Evolutionary conservation across 768 basidiomycete genomes (phyloP), one percentile per base, ranked within the genome.

Genomic region (Coprinopsis sp.): DNA sequence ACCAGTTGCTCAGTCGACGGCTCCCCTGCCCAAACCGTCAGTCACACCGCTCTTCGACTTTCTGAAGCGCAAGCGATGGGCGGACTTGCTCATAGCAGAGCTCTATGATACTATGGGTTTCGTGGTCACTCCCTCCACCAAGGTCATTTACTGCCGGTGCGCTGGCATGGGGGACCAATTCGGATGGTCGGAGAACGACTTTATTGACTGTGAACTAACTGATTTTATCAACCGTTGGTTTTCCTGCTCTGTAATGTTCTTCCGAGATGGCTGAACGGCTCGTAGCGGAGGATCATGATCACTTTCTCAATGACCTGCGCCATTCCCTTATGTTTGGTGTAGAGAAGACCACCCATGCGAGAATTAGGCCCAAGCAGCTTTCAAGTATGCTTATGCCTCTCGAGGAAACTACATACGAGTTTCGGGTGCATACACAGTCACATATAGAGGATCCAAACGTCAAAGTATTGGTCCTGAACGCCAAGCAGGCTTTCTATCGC

Each of bases 11-110:
- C 54, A 51, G 34, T 12, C 52, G 37, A 58, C 12, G 25, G 11
- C 37, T 19, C 34, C 34, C 8, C 34, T 45, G 24, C 33, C 44
- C 57, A 37, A n/a, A 50, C n/a, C 28, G 50, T 44, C 64, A 58
- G 39, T 34, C 60, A 2, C 60, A 58, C 1, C 56, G 67, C 67
- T 68, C 11, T 92, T 81, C 56, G 91, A 93, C 61, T 93, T 92
- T 61, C 89, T 87, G 0, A 90, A 88, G 59, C 71, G 90, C 46
- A 91, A 91, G 61, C 76, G 83, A 46, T 93, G 91, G 91, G 84
- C 82, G 14, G 90, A 92, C 61, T 69, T 93, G 12, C 71, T 91
- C 21, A 65, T 87, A 49, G 73, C 79, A 1, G 91, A 91, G 59
- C 75, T 90, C 24, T 79, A 84, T 24, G 90, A 90, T 50, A 80